Percentiles rank a stretch among this genome's conserved stretches.
These are phyloP conservation scores for Epichloe coenophiala DNA, from an alignment of 2,329 filamentous ascomycete genomes.

Conservation along the genomic window DNA sequence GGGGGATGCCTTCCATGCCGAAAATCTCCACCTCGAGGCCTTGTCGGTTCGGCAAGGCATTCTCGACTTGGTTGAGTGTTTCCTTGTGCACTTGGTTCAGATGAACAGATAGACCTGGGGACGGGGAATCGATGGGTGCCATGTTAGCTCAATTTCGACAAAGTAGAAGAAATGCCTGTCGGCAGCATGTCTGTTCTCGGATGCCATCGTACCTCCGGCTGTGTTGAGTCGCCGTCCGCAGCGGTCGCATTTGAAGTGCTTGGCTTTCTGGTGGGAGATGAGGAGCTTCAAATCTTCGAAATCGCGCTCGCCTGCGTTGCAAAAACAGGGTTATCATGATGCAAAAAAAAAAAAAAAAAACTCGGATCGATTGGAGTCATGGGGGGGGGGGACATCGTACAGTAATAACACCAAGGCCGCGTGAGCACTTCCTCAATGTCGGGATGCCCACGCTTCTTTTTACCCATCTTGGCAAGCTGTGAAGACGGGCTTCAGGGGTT, in stretches of 20 bases:
- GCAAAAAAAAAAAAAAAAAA: too few species aligned
- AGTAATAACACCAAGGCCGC: slow-evolving; percentile 97
- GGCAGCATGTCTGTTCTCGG: not conserved
- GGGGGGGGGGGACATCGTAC: slow-evolving; percentile 26
- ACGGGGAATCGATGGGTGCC: not conserved
- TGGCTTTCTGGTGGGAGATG: slow-evolving; percentile 96
- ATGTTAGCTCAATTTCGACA: not conserved
- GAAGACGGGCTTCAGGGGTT: not conserved
- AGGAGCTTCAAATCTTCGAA: slow-evolving; percentile 96
- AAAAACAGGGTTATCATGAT: slow-evolving; percentile 12
- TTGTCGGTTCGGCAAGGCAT: slow-evolving; percentile 76
- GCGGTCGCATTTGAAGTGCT: slow-evolving; percentile 94
- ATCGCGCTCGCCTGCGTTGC: slow-evolving; percentile 63
- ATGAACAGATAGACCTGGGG: slow-evolving; percentile 76
- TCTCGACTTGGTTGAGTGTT: slow-evolving; percentile 73
- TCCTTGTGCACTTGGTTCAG: slow-evolving; percentile 99
- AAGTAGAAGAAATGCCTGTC: too few species aligned
- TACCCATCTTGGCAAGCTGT: slow-evolving; percentile 46
- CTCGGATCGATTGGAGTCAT: not conserved
- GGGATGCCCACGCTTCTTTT: slow-evolving; percentile 79
- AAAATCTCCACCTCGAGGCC: slow-evolving; percentile 91
- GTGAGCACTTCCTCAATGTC: slow-evolving; percentile 77
- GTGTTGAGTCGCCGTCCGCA: slow-evolving; percentile 85
- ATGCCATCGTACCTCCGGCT: slow-evolving; percentile 58
- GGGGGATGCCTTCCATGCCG: slow-evolving; percentile 87